A percentile compares a stretch with the other conserved stretches of the same genome.
These are phyloP conservation scores for Vickermania ingenoplastis DNA, from an alignment of 208 protist species.

Conservation along the genomic window DNA sequence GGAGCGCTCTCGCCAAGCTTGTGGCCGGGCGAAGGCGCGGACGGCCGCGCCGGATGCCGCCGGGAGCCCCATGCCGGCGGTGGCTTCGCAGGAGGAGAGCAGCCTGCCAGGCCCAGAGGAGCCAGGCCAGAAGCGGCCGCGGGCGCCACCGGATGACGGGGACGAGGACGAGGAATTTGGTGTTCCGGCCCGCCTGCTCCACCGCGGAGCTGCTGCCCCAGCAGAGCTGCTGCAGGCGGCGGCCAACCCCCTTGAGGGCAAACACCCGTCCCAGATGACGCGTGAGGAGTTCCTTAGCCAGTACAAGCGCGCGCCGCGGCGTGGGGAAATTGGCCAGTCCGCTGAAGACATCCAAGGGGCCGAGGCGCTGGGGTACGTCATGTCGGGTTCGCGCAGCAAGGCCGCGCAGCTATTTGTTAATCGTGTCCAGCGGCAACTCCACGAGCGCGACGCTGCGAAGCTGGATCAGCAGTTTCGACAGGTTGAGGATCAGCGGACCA, in stretches of 20 bases:
- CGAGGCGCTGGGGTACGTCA: constrained; percentile 84
- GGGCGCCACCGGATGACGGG: constrained; percentile 1
- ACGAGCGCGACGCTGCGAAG: constrained; percentile 81
- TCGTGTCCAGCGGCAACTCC: constrained; percentile 79
- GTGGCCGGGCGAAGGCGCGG: constrained; percentile 31
- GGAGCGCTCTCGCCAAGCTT: constrained; percentile 33
- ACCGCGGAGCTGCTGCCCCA: background rate
- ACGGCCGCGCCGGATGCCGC: too few relatives aligned
- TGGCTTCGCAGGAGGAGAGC: too few relatives aligned
- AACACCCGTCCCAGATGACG: too few relatives aligned
- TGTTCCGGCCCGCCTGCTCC: constrained; percentile 6
- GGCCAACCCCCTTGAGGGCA: background rate
- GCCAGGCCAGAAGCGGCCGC: too few relatives aligned
- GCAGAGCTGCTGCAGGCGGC: background rate
- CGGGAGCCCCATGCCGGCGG: too few relatives aligned
- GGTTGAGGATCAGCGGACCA: constrained; percentile 78
- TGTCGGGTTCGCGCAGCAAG: constrained; percentile 83
- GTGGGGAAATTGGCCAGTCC: constrained; percentile 75
- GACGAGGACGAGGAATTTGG: constrained; percentile 49
- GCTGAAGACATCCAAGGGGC: constrained; percentile 70
- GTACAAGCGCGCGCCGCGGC: constrained; percentile 80
- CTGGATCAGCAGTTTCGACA: constrained; percentile 83
- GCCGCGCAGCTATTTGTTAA: constrained; percentile 77
- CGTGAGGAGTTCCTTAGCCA: constrained; percentile 77
- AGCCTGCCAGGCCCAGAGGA: too few relatives aligned